phyloP scores from a whole-genome alignment of 257 asterid species.

The Fraxinus anomala region DNA sequence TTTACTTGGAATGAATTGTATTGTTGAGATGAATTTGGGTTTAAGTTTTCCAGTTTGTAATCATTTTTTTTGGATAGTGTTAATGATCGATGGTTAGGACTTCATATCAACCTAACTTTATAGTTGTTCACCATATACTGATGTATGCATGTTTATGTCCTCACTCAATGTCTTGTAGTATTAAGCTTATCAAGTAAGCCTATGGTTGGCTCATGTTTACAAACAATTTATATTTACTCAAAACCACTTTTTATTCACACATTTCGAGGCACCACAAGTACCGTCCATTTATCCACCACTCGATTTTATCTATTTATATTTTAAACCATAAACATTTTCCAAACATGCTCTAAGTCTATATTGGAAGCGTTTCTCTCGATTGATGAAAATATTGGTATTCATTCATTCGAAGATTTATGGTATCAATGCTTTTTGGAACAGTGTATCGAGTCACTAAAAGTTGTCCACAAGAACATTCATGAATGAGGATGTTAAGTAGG shows the following conservation, averaged over 20 bases:
- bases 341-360: neutral
- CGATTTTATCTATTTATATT: too few relatives aligned
- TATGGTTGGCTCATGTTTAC: too few relatives aligned
- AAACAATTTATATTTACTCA: too few relatives aligned
- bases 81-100: neutral
- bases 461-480: neutral
- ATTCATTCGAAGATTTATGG: neutral
- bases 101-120: neutral
- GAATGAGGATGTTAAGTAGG: neutral
- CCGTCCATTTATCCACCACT: too few relatives aligned
- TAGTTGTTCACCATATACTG: neutral
- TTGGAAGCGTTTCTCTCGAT: neutral
- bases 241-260: too few relatives aligned
- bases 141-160: neutral
- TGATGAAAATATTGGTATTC: neutral
- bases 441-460: neutral
- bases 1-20: neutral
- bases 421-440: neutral
- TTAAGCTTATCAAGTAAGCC: neutral
- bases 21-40: neutral
- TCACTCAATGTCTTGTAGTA: neutral
- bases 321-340: too few relatives aligned
- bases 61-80: neutral
- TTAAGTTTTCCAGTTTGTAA: neutral
- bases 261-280: too few relatives aligned